Percentiles rank a stretch among this genome's conserved stretches.
phyloP scores from a whole-genome alignment of 768 basidiomycete species.

The Serendipita indica region DNA sequence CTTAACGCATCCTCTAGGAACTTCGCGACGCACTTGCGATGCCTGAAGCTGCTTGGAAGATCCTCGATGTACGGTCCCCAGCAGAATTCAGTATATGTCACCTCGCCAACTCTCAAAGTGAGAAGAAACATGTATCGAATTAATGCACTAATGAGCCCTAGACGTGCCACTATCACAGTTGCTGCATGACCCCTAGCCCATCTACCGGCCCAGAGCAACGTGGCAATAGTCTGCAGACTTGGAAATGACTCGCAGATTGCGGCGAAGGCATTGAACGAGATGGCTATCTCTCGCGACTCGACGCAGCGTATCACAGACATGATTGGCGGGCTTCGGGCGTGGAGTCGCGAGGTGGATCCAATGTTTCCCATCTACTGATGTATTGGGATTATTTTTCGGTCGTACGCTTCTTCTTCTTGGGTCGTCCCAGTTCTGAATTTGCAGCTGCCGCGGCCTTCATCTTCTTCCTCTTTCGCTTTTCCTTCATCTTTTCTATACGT shows the following conservation, averaged over 20 bases:
- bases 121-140: slow-evolving; percentile 17
- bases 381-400: background rate
- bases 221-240: slow-evolving; percentile 59
- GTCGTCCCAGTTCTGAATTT: background rate
- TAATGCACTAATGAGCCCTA: slow-evolving; percentile 21
- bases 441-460: slow-evolving; percentile 13
- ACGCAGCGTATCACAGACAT: slow-evolving; percentile 42
- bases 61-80: slow-evolving; percentile 70
- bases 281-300: slow-evolving; percentile 21
- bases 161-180: slow-evolving; percentile 61
- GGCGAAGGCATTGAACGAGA: slow-evolving; percentile 37
- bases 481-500: slow-evolving; percentile 28
- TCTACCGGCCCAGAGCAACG: slow-evolving; percentile 16
- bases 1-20: slow-evolving; percentile 26
- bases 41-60: slow-evolving; percentile 16
- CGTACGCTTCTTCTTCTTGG: background rate
- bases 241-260: slow-evolving; percentile 93
- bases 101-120: slow-evolving; percentile 60
- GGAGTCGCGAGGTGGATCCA: slow-evolving; percentile 60
- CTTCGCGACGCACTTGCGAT: slow-evolving; percentile 27
- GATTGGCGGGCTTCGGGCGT: slow-evolving; percentile 68
- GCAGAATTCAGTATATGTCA: slow-evolving; percentile 80
- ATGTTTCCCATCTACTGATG: slow-evolving; percentile 65
- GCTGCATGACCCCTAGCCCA: slow-evolving; percentile 41
- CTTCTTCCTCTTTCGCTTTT: slow-evolving; percentile 15